phyloP scores from a whole-genome alignment of 202 grass and related monocot species.

The Zizania palustris region DNA sequence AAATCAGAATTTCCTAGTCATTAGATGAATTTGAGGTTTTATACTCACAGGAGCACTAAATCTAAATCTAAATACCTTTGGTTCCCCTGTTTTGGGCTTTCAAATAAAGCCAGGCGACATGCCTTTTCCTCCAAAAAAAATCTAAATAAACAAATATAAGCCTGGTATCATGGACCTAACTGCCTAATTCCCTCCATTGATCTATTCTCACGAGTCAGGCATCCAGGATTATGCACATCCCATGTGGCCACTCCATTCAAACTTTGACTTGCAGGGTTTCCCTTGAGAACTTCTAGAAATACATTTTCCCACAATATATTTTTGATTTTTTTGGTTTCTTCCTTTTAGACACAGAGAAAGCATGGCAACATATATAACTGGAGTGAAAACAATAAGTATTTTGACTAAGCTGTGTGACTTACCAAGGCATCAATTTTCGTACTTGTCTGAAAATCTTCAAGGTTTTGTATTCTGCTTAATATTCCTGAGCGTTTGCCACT shows the following conservation, averaged over 20 bases:
- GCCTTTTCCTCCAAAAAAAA: too few relatives aligned
- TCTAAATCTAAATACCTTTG: too few relatives aligned
- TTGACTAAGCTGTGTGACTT: constrained; percentile 37
- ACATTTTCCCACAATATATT: not conserved
- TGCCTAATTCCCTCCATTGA: not conserved
- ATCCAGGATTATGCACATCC: not conserved
- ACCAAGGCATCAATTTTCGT: constrained; percentile 99
- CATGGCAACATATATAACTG: not conserved
- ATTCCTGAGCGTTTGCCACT: constrained; percentile 75
- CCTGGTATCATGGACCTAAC: not conserved
- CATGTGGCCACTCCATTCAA: constrained; percentile 9
- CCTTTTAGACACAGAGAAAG: constrained; percentile 15
- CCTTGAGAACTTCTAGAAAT: not conserved
- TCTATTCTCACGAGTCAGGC: not conserved
- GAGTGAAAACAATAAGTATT: not conserved
- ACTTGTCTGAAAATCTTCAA: constrained; percentile 76
- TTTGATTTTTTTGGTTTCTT: not conserved
- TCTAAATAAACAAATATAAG: not conserved
- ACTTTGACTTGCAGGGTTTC: not conserved
- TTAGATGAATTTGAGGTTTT: not conserved
- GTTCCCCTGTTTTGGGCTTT: too few relatives aligned
- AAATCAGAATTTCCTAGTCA: not conserved
- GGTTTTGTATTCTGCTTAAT: constrained; percentile 61
- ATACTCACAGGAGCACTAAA: not conserved
- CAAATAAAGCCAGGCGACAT: too few relatives aligned